Conservation (phyloP, 306 rosid species). For the Nissolia schottii region DNA sequence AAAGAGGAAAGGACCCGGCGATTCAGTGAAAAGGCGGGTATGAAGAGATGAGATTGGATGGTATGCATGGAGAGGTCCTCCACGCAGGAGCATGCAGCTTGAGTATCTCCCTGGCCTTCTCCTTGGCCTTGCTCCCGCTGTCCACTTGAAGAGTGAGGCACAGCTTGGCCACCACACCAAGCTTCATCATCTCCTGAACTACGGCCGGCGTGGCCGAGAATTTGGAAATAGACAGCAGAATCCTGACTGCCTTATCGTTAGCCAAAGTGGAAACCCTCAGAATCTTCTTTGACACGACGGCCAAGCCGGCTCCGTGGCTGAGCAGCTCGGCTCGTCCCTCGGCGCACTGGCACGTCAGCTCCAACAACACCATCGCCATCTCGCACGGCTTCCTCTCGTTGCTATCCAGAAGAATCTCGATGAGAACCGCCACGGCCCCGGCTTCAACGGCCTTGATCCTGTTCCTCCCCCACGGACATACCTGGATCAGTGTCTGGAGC, state of each 20-base stretch:
- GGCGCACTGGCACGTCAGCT: slow-evolving; percentile 57
- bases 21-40: slow-evolving; percentile 38
- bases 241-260: slow-evolving; percentile 65
- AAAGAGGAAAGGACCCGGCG: not conserved
- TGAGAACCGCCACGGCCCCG: slow-evolving; percentile 51
- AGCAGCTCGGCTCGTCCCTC: slow-evolving; percentile 77
- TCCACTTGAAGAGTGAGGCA: slow-evolving; percentile 82
- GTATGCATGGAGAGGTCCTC: slow-evolving; percentile 75
- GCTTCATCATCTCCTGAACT: slow-evolving; percentile 64
- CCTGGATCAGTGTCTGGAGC: slow-evolving; percentile 42
- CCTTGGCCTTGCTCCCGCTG: slow-evolving; percentile 67
- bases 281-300: slow-evolving; percentile 73
- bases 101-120: slow-evolving; percentile 68
- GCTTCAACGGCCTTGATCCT: slow-evolving; percentile 58
- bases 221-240: slow-evolving; percentile 44
- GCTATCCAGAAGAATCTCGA: slow-evolving; percentile 55
- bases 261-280: slow-evolving; percentile 65
- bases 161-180: slow-evolving; percentile 78
- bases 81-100: slow-evolving; percentile 64
- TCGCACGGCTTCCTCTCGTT: slow-evolving; percentile 52
- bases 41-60: slow-evolving; percentile 42
- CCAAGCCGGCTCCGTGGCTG: slow-evolving; percentile 71
- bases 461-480: slow-evolving; percentile 63
- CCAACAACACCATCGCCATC: slow-evolving; percentile 56
- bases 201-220: slow-evolving; percentile 56